Conservation (phyloP, 352 stramenopile genomes). For the Pythium phragmiticola region DNA sequence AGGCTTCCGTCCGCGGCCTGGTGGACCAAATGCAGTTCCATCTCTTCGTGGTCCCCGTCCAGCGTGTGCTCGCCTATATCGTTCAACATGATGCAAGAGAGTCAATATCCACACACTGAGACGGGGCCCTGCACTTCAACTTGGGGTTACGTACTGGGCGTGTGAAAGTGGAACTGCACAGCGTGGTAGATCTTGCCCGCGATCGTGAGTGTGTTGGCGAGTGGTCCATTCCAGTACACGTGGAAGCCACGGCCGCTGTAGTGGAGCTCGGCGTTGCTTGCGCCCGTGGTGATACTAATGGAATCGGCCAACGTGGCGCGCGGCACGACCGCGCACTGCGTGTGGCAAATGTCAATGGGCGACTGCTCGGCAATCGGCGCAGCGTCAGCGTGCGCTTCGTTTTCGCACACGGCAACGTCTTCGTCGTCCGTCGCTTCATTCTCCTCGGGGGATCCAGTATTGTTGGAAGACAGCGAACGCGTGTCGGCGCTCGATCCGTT, state of each 20-base stretch:
- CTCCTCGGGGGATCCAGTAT: neutral
- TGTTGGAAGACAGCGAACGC: neutral
- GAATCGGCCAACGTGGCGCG: neutral
- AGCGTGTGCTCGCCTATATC: slow-evolving; percentile 62
- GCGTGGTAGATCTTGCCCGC: slow-evolving; percentile 26
- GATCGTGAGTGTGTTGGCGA: slow-evolving; percentile 25
- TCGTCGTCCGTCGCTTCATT: neutral
- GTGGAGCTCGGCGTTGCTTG: slow-evolving; percentile 13
- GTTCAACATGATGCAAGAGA: too few species aligned
- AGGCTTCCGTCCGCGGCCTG: slow-evolving; percentile 49
- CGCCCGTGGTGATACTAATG: slow-evolving; percentile 1
- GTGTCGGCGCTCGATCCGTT: neutral
- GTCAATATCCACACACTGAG: too few species aligned
- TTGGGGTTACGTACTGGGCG: slow-evolving; percentile 43
- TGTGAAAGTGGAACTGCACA: slow-evolving; percentile 46
- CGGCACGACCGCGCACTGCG: neutral
- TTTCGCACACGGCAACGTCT: neutral
- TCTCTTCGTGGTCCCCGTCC: slow-evolving; percentile 43
- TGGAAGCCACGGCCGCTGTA: slow-evolving; percentile 12
- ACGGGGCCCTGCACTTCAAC: too few species aligned
- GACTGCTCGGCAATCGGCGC: slow-evolving; percentile 12
- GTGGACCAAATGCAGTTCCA: slow-evolving; percentile 76
- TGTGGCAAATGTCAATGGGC: slow-evolving; percentile 16
- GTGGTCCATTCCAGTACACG: neutral
- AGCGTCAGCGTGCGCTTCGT: neutral